Evolutionary conservation across 163 green algal species (phyloP).

Genomic region (Chlamydomonas reinhardtii): DNA sequence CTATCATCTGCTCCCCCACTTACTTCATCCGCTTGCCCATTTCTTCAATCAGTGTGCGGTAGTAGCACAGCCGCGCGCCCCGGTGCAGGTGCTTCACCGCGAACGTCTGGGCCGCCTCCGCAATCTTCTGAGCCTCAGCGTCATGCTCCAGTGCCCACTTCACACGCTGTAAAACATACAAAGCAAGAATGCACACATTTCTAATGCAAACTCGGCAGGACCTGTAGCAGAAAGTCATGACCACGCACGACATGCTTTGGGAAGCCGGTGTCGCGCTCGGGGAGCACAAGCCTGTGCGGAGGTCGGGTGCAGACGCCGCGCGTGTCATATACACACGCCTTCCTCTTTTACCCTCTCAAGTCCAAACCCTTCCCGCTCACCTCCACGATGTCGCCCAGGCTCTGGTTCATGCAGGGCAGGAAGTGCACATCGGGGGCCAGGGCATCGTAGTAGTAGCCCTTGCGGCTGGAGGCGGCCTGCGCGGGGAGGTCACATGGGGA

Average conservation of each 20-base stretch:
- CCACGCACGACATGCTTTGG: no score
- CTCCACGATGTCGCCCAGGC: neutral
- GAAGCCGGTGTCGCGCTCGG: no score
- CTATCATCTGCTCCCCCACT: no score
- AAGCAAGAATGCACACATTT: no score
- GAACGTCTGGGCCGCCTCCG: neutral
- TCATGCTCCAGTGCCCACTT: constrained; percentile 9
- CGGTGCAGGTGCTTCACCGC: constrained; percentile 27
- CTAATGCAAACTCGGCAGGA: no score
- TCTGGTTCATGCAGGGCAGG: neutral
- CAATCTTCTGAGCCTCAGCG: constrained; percentile 7
- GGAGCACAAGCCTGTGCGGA: no score
- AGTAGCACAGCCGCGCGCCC: constrained; percentile 31
- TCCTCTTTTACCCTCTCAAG: no score
- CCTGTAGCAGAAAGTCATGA: no score
- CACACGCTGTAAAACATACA: no score
- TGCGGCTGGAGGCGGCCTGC: constrained; percentile 15
- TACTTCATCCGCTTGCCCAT: constrained; percentile 34
- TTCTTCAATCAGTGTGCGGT: constrained; percentile 22
- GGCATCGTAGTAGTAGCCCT: constrained; percentile 34
- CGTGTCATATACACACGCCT: neutral
- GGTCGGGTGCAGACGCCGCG: no score
- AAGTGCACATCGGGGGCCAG: constrained; percentile 9
- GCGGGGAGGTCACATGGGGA: neutral
- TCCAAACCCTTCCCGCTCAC: constrained; percentile 9